Evolutionary conservation across 306 rosid species (phyloP).

Genomic region (Gleditsia sinensis): DNA sequence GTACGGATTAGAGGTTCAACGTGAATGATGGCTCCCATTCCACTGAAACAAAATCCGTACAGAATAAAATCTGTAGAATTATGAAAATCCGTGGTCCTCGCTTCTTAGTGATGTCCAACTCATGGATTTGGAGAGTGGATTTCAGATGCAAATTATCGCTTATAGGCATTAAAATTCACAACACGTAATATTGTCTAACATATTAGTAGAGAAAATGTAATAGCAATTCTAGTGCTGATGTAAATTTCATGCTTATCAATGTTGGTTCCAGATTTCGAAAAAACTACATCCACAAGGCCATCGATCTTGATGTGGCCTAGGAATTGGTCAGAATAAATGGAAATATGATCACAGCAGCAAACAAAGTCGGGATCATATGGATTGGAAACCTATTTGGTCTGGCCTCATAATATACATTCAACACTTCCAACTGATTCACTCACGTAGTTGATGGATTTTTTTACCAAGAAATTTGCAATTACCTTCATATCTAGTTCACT

Average conservation of each 20-base stretch:
- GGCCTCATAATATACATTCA: not conserved
- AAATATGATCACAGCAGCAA: not conserved
- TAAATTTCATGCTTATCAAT: not conserved
- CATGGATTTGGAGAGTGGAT: no score
- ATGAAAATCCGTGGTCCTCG: no score
- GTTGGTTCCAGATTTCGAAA: not conserved
- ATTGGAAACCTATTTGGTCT: not conserved
- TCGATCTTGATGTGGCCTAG: not conserved
- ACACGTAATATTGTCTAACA: no score
- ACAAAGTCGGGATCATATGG: not conserved
- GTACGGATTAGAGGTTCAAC: not conserved
- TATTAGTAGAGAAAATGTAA: not conserved
- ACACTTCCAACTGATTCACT: conserved; percentile 4
- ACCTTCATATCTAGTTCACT: conserved; percentile 31
- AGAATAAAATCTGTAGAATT: no score
- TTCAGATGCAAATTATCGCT: no score
- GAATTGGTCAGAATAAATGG: not conserved
- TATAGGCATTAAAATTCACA: no score
- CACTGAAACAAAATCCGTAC: no score
- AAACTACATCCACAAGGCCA: not conserved
- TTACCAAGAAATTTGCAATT: conserved; percentile 5
- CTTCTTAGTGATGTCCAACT: not conserved
- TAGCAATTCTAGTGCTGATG: not conserved
- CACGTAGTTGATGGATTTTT: not conserved
- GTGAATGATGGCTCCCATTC: not conserved